Evolutionary conservation across 2,329 filamentous ascomycete genomes (phyloP).

Genomic region (Emergomyces africanus): DNA sequence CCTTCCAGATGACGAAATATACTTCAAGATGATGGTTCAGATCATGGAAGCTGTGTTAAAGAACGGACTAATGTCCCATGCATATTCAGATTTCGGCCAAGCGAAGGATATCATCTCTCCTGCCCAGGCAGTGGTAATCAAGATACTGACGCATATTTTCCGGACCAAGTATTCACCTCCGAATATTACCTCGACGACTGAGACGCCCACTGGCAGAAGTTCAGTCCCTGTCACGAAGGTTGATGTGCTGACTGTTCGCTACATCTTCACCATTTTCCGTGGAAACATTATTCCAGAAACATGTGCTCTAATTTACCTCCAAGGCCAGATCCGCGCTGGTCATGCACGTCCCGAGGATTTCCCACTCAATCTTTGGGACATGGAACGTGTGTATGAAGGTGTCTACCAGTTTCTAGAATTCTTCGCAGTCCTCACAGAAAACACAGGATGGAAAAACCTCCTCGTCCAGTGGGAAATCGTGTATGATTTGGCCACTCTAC

Average conservation of each 20-base stretch:
- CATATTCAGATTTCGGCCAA: constrained; percentile 82
- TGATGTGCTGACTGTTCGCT: constrained; percentile 61
- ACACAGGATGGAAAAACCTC: constrained; percentile 67
- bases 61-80: constrained; percentile 78
- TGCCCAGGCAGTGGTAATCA: constrained; percentile 83
- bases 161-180: constrained; percentile 46
- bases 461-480: constrained; percentile 86
- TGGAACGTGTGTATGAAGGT: constrained; percentile 92
- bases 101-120: constrained; percentile 94
- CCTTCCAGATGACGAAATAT: constrained; percentile 80
- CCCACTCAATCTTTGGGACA: constrained; percentile 90
- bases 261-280: constrained; percentile 84
- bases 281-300: constrained; percentile 89
- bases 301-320: constrained; percentile 83
- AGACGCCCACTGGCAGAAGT: constrained; percentile 45
- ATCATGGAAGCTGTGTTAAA: constrained; percentile 89
- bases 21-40: constrained; percentile 93
- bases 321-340: constrained; percentile 73
- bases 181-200: constrained; percentile 30
- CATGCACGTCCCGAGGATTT: constrained; percentile 72
- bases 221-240: constrained; percentile 43
- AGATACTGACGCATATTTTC: constrained; percentile 82
- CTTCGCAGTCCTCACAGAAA: constrained; percentile 77
- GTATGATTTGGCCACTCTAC: constrained; percentile 74
- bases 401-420: constrained; percentile 92